Conservation (phyloP, 2,329 filamentous ascomycete species). For the Aspergillus brunneoviolaceus region DNA sequence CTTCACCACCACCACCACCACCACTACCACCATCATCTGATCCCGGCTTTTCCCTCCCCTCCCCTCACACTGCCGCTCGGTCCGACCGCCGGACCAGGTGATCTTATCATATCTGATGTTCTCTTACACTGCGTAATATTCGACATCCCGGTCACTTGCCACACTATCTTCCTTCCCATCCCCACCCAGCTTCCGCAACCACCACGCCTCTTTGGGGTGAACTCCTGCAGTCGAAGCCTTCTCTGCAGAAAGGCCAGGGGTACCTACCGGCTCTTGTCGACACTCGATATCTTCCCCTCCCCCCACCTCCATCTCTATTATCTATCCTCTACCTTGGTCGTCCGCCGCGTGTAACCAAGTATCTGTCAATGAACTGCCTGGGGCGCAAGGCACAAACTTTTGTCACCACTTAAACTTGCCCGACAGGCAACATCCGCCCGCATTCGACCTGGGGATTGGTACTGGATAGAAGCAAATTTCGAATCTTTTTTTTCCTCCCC, state of each 20-base stretch:
- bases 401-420: slow-evolving; percentile 11
- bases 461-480: slow-evolving; percentile 8
- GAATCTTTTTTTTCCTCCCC: not conserved
- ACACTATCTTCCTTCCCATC: slow-evolving; percentile 11
- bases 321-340: not conserved
- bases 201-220: slow-evolving; percentile 7
- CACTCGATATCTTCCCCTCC: not conserved
- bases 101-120: slow-evolving; percentile 30
- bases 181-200: slow-evolving; percentile 10
- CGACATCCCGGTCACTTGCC: slow-evolving; percentile 9
- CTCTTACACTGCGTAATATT: slow-evolving; percentile 10
- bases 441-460: slow-evolving; percentile 10
- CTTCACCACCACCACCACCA: not conserved
- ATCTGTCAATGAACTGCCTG: slow-evolving; percentile 7
- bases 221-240: slow-evolving; percentile 10
- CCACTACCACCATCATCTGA: not conserved
- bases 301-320: not conserved
- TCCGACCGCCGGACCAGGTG: slow-evolving; percentile 17
- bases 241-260: slow-evolving; percentile 9
- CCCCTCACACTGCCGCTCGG: slow-evolving; percentile 4
- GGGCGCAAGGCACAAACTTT: slow-evolving; percentile 10
- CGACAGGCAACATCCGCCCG: slow-evolving; percentile 1
- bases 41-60: not conserved
- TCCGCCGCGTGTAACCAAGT: not conserved
- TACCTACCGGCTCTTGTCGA: not conserved